These are phyloP conservation scores for Capsicum pubescens DNA, from an alignment of 257 asterid genomes.

Conservation along the genomic window DNA sequence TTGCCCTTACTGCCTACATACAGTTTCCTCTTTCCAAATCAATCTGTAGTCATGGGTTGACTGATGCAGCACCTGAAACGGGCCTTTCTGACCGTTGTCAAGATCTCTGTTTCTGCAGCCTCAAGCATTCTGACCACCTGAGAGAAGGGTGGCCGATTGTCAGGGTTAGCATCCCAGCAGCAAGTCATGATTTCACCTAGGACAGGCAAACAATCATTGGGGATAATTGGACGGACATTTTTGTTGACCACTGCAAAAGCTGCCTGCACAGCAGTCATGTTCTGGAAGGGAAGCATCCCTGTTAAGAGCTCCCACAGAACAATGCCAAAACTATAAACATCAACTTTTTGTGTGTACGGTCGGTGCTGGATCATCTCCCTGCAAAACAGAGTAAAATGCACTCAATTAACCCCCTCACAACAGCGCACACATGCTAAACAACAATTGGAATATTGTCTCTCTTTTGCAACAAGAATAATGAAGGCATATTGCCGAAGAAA, in stretches of 20 bases:
- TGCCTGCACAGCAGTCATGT: conserved; percentile 98
- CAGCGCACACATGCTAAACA: neutral
- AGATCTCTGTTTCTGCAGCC: conserved; percentile 86
- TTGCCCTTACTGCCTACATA: conserved; percentile 40
- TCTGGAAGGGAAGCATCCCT: conserved; percentile 95
- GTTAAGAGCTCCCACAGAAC: conserved; percentile 97
- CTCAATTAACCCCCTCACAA: neutral
- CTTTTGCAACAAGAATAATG: neutral
- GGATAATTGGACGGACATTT: conserved; percentile 84
- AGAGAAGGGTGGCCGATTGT: conserved; percentile 81
- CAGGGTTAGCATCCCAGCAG: conserved; percentile 94
- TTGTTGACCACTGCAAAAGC: conserved; percentile 99
- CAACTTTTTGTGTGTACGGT: conserved; percentile 94
- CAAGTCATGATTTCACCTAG: conserved; percentile 86
- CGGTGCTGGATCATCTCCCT: conserved; percentile 99
- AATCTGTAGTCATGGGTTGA: conserved; percentile 85
- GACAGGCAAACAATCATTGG: conserved; percentile 76
- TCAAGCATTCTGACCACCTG: conserved; percentile 90
- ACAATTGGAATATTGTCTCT: neutral
- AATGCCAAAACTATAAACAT: conserved; percentile 93
- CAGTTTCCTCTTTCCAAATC: conserved; percentile 38
- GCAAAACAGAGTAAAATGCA: conserved; percentile 43
- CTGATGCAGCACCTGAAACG: conserved; percentile 99
- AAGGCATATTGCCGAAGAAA: neutral
- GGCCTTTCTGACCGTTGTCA: conserved; percentile 90